Conservation (phyloP, 2,329 filamentous ascomycete genomes). For the Pseudogymnoascus sp. region DNA sequence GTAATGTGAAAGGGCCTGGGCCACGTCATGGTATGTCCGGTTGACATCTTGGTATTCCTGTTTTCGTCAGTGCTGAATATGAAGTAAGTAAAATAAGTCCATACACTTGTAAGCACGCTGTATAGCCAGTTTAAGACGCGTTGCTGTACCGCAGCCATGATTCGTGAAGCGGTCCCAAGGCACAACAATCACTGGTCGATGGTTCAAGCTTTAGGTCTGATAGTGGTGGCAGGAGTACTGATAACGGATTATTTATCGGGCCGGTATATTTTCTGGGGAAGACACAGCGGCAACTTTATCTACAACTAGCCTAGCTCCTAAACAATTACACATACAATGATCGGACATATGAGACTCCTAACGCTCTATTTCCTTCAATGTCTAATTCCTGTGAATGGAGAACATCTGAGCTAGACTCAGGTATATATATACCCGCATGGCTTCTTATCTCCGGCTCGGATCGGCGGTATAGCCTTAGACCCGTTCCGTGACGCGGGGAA, state of each 20-base stretch:
- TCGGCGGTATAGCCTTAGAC: not conserved
- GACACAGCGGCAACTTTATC: not conserved
- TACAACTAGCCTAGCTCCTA: not conserved
- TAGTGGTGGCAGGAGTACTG: slow-evolving; percentile 7
- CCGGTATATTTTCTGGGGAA: not conserved
- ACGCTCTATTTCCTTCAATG: not conserved
- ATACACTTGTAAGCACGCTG: slow-evolving; percentile 74
- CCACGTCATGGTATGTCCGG: slow-evolving; percentile 86
- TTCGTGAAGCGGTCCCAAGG: slow-evolving; percentile 22
- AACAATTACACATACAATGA: not conserved
- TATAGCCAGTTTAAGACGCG: slow-evolving; percentile 94
- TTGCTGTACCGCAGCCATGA: slow-evolving; percentile 64
- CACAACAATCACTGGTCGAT: slow-evolving; percentile 6
- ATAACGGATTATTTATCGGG: slow-evolving; percentile 7
- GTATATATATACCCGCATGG: not conserved
- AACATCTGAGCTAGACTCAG: not conserved
- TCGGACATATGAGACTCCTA: not conserved
- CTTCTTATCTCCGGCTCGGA: not conserved
- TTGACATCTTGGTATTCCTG: slow-evolving; percentile 94
- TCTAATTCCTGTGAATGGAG: not conserved
- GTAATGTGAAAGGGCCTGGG: slow-evolving; percentile 71
- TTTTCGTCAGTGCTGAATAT: not conserved
- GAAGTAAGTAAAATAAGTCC: slow-evolving; percentile 19
- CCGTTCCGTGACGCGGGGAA: slow-evolving; percentile 2
- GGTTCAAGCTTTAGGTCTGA: slow-evolving; percentile 7